Conservation (phyloP, 768 basidiomycete species). For the Udeniomyces megalosporus region DNA sequence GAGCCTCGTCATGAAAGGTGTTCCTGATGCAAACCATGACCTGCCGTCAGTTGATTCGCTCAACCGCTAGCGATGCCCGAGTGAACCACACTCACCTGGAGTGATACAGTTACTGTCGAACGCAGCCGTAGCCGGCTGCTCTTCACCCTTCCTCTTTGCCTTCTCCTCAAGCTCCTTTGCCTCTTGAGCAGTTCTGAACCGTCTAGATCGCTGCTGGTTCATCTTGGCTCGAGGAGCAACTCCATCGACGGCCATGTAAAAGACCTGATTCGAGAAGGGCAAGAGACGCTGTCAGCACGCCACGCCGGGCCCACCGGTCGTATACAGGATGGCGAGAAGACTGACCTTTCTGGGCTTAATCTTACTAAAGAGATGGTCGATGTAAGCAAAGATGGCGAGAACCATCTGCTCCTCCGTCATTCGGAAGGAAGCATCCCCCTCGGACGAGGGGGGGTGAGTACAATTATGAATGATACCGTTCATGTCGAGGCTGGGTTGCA, state of each 20-base stretch:
- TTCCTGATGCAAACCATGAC: conserved; percentile 57
- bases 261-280: conserved; percentile 33
- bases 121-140: conserved; percentile 64
- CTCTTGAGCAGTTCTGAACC: conserved; percentile 89
- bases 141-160: conserved; percentile 75
- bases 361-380: conserved; percentile 88
- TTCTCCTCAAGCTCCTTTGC: conserved; percentile 71
- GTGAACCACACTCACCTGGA: conserved; percentile 72
- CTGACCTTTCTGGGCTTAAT: conserved; percentile 89
- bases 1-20: conserved; percentile 86
- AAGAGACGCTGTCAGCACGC: no score
- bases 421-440: conserved; percentile 87
- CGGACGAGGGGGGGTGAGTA: conserved; percentile 74
- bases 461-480: conserved; percentile 50
- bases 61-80: no score
- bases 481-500: conserved; percentile 90
- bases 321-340: background rate
- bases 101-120: conserved; percentile 99
- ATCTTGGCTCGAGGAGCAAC: conserved; percentile 96
- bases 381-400: conserved; percentile 89
- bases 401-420: conserved; percentile 94
- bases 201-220: conserved; percentile 91
- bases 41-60: no score
- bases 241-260: conserved; percentile 98
- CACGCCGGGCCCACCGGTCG: background rate